Evolutionary conservation across 23 red algal species (phyloP).

Genomic region (Gracilaria domingensis): DNA sequence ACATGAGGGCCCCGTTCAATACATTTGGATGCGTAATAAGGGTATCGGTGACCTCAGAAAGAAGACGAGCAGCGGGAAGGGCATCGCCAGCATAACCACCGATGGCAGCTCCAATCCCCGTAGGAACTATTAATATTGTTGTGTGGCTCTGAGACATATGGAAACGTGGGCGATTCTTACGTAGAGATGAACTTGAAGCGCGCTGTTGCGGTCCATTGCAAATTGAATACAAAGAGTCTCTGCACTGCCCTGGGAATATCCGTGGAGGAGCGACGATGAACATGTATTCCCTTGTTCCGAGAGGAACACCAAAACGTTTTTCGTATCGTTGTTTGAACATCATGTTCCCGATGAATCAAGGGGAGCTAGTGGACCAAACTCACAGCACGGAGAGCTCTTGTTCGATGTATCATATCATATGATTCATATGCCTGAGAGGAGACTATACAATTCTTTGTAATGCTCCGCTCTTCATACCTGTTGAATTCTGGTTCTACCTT

Average conservation of each 20-base stretch:
- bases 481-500: too few relatives aligned
- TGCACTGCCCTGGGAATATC: background rate
- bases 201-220: background rate
- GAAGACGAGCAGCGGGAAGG: conserved; percentile 79
- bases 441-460: too few relatives aligned
- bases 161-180: background rate
- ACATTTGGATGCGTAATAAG: conserved; percentile 98
- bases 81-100: conserved; percentile 96
- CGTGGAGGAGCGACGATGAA: background rate
- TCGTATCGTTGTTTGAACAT: background rate
- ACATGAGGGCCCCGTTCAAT: conserved; percentile 95
- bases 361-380: too few relatives aligned
- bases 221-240: background rate
- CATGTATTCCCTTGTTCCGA: background rate
- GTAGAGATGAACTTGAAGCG: background rate
- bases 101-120: conserved; percentile 85
- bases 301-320: too few relatives aligned
- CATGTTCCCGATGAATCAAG: too few relatives aligned
- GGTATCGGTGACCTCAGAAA: conserved; percentile 79
- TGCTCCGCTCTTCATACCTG: too few relatives aligned
- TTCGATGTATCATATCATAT: too few relatives aligned
- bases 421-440: too few relatives aligned
- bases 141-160: conserved; percentile 40
- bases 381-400: too few relatives aligned
- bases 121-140: conserved; percentile 87